Percentiles rank a stretch among this genome's conserved stretches.
phyloP scores from a whole-genome alignment of 306 rosid species.

The Begonia loranthoides region DNA sequence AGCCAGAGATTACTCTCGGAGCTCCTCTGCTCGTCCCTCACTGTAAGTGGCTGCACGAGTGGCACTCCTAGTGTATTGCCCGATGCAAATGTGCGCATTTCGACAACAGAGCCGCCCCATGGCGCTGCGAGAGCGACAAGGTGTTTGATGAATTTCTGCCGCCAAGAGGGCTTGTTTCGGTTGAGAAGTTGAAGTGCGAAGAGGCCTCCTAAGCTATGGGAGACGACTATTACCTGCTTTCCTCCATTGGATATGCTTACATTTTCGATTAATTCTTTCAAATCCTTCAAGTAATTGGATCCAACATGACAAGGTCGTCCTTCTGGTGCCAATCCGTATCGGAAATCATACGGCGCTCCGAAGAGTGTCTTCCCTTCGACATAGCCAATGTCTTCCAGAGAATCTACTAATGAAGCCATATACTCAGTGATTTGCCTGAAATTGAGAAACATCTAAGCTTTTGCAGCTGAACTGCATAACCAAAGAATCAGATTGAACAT shows the following conservation, averaged over 20 bases:
- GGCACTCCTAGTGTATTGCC: conserved; percentile 77
- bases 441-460: background rate
- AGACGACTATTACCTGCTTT: conserved; percentile 53
- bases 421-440: conserved; percentile 45
- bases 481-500: no score
- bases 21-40: conserved; percentile 69
- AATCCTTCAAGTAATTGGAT: conserved; percentile 57
- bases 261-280: conserved; percentile 45
- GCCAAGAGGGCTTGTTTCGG: conserved; percentile 52
- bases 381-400: conserved; percentile 52
- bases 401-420: conserved; percentile 59
- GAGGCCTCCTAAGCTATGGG: conserved; percentile 81
- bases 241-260: conserved; percentile 62
- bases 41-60: conserved; percentile 54
- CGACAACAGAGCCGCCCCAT: conserved; percentile 80
- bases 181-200: conserved; percentile 59
- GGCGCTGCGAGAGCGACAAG: conserved; percentile 64
- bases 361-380: conserved; percentile 45
- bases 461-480: background rate
- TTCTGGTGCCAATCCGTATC: conserved; percentile 70
- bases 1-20: conserved; percentile 84
- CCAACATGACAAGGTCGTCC: conserved; percentile 64
- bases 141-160: conserved; percentile 47
- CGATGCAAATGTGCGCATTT: conserved; percentile 68
- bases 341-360: conserved; percentile 92